Evolutionary conservation across 768 basidiomycete genomes (phyloP), one percentile per base, ranked within the genome.

Genomic region (Lyophyllum atratum): DNA sequence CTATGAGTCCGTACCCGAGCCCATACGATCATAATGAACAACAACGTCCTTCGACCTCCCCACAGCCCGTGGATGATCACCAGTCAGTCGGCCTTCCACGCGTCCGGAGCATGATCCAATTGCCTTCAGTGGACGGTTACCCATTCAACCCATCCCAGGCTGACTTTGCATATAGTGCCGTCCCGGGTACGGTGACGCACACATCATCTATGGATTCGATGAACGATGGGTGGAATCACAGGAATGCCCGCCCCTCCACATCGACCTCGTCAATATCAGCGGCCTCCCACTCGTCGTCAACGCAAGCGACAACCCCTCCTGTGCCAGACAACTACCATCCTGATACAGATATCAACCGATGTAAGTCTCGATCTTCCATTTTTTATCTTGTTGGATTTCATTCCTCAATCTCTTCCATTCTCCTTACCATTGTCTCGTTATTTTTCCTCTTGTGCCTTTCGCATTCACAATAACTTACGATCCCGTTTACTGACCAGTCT

Each of bases 1-100:
- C 91, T 0, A 86, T 93, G 80, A 89, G 86, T 64, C 92, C 92
- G 12, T 93, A 93, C 72, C 92, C 92, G 17, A 87, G 85, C 59
- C 90, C 91, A 44, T 93, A 93, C 71, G 86, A 85, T 57, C 82
- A 86, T 53, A 76, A 81, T 44, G 82, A 81, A 37, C 80, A 84
- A 49, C 84, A 86, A 59, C 83, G 89, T 39, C 86, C 85, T 1
- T 89, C 87, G 53, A 85, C 87, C 24, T 87, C 86, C 10, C 89
- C 88, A 19, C 86, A 88, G 63, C 87, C 87, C 25, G 74, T 80
- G 54, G 87, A 82, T 40, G 78, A 80, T 45, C 79, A 83, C 63
- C 75, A 75, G 52, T 71, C 74, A 10, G 65, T 69, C 14, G 76
- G 71, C 22, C 80, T 92, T 60, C 89, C 89, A 60, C 85, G 90